phyloP scores from a whole-genome alignment of 2,329 filamentous ascomycete genomes.

The Xylariaceae sp. region DNA sequence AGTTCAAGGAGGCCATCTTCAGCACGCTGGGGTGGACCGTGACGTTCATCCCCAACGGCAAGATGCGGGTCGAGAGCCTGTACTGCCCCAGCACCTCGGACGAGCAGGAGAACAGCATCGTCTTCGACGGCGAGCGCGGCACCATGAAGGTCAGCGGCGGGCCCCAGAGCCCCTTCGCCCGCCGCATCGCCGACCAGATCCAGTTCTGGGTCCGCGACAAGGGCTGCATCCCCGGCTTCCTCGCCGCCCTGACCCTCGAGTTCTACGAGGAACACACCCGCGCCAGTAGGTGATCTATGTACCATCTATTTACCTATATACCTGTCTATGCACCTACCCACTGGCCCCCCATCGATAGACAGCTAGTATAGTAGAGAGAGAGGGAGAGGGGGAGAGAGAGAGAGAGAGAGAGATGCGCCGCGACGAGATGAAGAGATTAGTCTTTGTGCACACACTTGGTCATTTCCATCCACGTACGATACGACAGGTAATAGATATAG shows the following conservation, averaged over 20 bases:
- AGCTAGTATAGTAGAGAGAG: no score
- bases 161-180: slow-evolving; percentile 81
- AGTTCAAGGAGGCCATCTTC: slow-evolving; percentile 95
- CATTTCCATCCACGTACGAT: background rate
- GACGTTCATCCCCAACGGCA: slow-evolving; percentile 95
- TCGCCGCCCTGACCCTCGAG: slow-evolving; percentile 88
- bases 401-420: no score
- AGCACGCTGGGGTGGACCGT: slow-evolving; percentile 92
- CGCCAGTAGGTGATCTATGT: slow-evolving; percentile 8
- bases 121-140: slow-evolving; percentile 91
- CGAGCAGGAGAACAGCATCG: slow-evolving; percentile 72
- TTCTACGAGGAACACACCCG: slow-evolving; percentile 75
- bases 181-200: slow-evolving; percentile 82
- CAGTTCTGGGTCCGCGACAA: slow-evolving; percentile 95
- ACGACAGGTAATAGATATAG: background rate
- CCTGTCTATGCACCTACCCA: no score
- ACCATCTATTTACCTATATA: no score
- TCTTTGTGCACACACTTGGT: background rate
- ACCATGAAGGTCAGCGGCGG: slow-evolving; percentile 98
- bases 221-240: slow-evolving; percentile 90
- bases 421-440: no score
- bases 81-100: slow-evolving; percentile 71
- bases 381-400: no score
- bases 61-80: slow-evolving; percentile 86
- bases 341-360: no score